Evolutionary conservation across 371 early-diverging fungal genomes (phyloP).

Genomic region (Haplosporangium sp.): DNA sequence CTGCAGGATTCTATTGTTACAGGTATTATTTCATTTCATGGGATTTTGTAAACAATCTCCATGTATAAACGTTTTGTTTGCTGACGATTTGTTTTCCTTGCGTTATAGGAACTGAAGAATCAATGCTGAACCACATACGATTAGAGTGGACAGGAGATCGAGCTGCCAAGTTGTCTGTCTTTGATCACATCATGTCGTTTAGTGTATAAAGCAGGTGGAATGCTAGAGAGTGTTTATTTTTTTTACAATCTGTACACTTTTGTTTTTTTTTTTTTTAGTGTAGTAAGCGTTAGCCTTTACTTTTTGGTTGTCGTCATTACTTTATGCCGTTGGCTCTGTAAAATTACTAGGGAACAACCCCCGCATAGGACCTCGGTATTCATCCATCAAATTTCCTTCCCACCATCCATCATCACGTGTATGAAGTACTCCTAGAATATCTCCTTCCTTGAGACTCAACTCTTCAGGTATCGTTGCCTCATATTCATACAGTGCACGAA

Average conservation of each 20-base stretch:
- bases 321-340: constrained; percentile 59
- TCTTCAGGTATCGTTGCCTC: constrained; percentile 83
- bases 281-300: no score
- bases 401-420: constrained; percentile 80
- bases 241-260: neutral
- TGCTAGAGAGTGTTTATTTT: neutral
- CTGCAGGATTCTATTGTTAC: constrained; percentile 62
- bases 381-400: constrained; percentile 74
- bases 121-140: constrained; percentile 64
- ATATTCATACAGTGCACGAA: constrained; percentile 87
- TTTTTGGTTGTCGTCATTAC: no score
- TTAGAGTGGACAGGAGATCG: constrained; percentile 81
- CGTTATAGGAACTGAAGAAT: constrained; percentile 32
- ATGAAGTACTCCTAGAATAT: constrained; percentile 79
- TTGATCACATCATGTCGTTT: constrained; percentile 73
- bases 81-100: no score
- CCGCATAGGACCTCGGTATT: constrained; percentile 40
- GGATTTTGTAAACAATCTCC: neutral
- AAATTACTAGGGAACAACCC: constrained; percentile 77
- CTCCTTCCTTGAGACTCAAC: constrained; percentile 78
- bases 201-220: constrained; percentile 57
- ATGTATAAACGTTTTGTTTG: no score
- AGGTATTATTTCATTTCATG: constrained; percentile 16
- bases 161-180: constrained; percentile 69
- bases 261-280: no score